phyloP scores from a whole-genome alignment of 305 asterid species.

The Fraxinus baroniana region DNA sequence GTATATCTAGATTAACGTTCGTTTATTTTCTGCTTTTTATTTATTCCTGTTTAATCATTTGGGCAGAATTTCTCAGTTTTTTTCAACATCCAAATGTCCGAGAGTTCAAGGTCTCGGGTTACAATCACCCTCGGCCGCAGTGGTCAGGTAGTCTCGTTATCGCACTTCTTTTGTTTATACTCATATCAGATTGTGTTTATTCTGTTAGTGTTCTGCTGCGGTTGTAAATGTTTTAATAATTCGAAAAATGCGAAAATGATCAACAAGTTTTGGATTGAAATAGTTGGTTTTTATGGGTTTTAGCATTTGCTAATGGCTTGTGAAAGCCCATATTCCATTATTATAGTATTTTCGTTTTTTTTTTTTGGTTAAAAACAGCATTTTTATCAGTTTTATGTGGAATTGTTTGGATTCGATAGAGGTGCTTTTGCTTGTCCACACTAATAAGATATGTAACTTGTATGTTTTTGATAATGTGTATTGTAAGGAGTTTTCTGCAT shows the following conservation, averaged over 20 bases:
- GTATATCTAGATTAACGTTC: background rate
- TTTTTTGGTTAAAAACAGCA: background rate
- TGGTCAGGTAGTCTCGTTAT: conserved; percentile 56
- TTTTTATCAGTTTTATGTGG: background rate
- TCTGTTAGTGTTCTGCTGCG: too few relatives aligned
- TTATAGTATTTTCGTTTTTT: too few relatives aligned
- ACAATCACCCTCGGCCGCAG: conserved; percentile 78
- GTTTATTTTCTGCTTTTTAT: background rate
- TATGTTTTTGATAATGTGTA: background rate
- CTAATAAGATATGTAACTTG: background rate
- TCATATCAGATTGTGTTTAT: too few relatives aligned
- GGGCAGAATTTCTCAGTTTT: background rate
- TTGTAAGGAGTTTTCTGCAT: conserved; percentile 11
- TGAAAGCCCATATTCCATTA: background rate
- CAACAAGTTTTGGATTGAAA: too few relatives aligned
- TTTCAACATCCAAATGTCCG: conserved; percentile 35
- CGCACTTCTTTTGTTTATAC: background rate
- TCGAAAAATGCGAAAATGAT: too few relatives aligned
- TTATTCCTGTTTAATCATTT: conserved; percentile 3
- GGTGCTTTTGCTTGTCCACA: background rate
- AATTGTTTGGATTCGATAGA: background rate
- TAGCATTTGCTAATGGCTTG: background rate
- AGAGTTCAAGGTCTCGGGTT: conserved; percentile 59
- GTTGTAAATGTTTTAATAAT: too few relatives aligned
- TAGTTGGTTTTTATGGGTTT: too few relatives aligned